Evolutionary conservation across 371 early-diverging fungal genomes (phyloP), one percentile per base, ranked within the genome.

Genomic region (Rhizopus delemar): DNA sequence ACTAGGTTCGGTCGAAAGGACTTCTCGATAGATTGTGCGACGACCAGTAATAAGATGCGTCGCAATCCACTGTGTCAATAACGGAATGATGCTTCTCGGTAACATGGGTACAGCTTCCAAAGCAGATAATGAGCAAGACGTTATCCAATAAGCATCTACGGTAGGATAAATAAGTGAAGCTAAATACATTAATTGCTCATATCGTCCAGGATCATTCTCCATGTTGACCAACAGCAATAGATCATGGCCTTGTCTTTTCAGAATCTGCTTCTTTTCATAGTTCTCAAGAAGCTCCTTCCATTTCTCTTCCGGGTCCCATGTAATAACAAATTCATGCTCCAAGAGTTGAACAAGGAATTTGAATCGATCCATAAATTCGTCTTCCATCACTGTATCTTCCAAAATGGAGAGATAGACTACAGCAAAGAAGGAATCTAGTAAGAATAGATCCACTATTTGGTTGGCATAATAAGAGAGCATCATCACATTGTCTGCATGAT

Each of bases 401-500:
- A 67, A 62, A 46, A 77, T 74, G 0, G 77, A 77, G 8, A 80
- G 52, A 56, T 77, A 80, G 8, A 80, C 76, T 34, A 77, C 69
- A 32, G 75, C 64, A 62, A 77, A 75, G 53, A 80, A 80, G 0
- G 81, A 63, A 52, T 80, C 81, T 31, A 73, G 39, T 4, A 80
- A 46, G 55, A 75, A 73, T 3, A 74, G 59, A 52, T 80, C 73
- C 4, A 70, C 54, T 46, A 75, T 65, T 65, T 80, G 80, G 55
- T 80, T 80, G 11, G 80, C 70, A 63, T 77, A 77, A 32, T 80
- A 80, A 11, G 77, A 74, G 13, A 80, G 57, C 0, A 74, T 64
- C 80, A 80, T 77, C 15, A 80, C 70, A 57, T 80, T 80, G 35
- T 80, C 80, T 11, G 80, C 77, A 53, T 80, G 80, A 45, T 80